Evolutionary conservation across 106 monocot species (phyloP).

Genomic region (Phalaenopsis equestris): DNA sequence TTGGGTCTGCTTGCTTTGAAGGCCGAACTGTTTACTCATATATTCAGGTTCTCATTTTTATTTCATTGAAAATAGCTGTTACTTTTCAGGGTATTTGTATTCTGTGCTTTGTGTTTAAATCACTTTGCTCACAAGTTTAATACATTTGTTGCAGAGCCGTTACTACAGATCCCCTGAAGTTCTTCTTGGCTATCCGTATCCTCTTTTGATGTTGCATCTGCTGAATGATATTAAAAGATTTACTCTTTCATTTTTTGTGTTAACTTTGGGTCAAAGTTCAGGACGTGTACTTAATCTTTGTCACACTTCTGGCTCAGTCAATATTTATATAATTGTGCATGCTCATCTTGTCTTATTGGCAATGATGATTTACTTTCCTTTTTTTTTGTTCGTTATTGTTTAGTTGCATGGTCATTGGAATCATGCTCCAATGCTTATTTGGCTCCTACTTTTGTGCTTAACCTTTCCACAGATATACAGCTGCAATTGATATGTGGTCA

Average conservation of each 20-base stretch:
- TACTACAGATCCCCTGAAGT: conserved; percentile 98
- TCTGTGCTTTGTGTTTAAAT: background rate
- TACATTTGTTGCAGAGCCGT: conserved; percentile 64
- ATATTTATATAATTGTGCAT: background rate
- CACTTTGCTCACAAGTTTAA: background rate
- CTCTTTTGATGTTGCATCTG: conserved; percentile 18
- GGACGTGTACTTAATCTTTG: background rate
- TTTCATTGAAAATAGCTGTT: background rate
- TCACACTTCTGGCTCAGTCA: background rate
- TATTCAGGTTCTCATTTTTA: conserved; percentile 61
- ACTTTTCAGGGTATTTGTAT: background rate
- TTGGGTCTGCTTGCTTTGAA: conserved; percentile 95
- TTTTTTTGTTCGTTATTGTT: background rate
- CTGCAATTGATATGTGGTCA: conserved; percentile 99
- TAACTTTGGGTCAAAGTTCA: background rate
- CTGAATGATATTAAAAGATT: background rate
- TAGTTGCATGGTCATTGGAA: background rate
- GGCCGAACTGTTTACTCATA: conserved; percentile 85
- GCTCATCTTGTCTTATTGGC: background rate
- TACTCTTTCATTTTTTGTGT: background rate
- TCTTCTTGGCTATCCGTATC: conserved; percentile 97
- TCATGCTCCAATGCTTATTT: background rate
- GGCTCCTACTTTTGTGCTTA: conserved; percentile 29
- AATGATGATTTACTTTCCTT: background rate
- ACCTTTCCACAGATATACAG: conserved; percentile 66